A percentile compares a stretch with the other conserved stretches of the same genome.
Conservation (phyloP, 1,139 yeast species). For the Sugiyamaella japonica region DNA sequence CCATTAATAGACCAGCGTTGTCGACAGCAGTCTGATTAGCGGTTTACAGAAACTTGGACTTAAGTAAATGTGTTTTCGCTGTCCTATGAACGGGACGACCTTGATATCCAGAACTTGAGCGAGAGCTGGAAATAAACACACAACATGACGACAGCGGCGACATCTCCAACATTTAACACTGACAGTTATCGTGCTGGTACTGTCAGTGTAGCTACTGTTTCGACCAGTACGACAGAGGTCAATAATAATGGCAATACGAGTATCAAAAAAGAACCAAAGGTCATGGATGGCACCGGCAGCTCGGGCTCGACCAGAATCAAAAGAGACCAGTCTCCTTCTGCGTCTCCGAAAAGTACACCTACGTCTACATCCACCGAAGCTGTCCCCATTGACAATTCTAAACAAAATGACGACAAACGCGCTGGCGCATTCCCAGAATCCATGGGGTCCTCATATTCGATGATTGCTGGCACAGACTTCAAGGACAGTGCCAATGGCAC, state of each 20-base stretch:
- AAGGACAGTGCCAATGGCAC: not conserved
- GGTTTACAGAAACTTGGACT: too few species aligned
- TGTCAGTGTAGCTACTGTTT: not conserved
- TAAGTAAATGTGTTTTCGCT: not conserved
- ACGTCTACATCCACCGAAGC: not conserved
- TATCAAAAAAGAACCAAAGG: too few species aligned
- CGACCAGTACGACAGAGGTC: not conserved
- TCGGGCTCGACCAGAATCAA: not conserved
- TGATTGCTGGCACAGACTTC: not conserved
- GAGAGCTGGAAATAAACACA: not conserved
- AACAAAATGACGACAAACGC: not conserved
- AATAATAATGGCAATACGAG: not conserved
- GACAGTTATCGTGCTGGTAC: not conserved
- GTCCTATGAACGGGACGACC: too few species aligned
- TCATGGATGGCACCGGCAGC: not conserved
- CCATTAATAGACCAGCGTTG: too few species aligned
- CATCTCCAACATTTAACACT: constrained; percentile 10
- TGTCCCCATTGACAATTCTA: too few species aligned
- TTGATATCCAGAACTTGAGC: not conserved
- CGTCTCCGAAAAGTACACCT: constrained; percentile 8
- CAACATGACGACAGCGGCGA: constrained; percentile 13
- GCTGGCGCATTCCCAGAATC: constrained; percentile 1
- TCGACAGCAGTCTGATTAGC: too few species aligned
- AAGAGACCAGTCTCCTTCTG: constrained; percentile 2
- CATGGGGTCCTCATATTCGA: constrained; percentile 4